Percentiles rank a stretch among this genome's conserved stretches.
phyloP scores from a whole-genome alignment of 2,329 filamentous ascomycete genomes.

The Ophiosphaerella narmari region DNA sequence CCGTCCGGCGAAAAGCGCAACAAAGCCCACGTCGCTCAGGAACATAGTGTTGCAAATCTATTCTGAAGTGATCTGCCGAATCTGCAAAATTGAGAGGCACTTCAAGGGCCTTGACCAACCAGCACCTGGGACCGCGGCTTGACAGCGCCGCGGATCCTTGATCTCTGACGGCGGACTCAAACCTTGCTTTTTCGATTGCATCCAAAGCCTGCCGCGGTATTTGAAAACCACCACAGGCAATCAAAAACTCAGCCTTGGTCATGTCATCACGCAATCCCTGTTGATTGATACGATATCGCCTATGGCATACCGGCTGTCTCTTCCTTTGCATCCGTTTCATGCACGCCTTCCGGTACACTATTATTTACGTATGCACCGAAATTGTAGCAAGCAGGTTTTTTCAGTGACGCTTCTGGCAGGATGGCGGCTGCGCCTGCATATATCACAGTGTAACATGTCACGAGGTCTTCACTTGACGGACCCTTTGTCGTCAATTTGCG shows the following conservation, averaged over 20 bases:
- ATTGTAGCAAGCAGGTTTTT: not conserved
- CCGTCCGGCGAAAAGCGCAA: constrained; percentile 33
- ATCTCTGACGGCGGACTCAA: constrained; percentile 12
- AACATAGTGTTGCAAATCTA: constrained; percentile 23
- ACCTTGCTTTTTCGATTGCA: constrained; percentile 17
- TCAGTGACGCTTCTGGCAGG: constrained; percentile 21
- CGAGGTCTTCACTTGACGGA: constrained; percentile 6
- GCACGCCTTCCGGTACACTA: not conserved
- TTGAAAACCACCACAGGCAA: constrained; percentile 1
- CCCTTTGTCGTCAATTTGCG: constrained; percentile 15
- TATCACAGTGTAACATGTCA: constrained; percentile 10
- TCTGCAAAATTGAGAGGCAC: constrained; percentile 34
- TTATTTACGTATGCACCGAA: constrained; percentile 5
- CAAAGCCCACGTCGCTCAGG: constrained; percentile 26
- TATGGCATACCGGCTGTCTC: constrained; percentile 17
- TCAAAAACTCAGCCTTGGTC: constrained; percentile 8
- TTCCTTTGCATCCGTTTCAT: constrained; percentile 32
- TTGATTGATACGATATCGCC: constrained; percentile 31
- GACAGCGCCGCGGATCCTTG: constrained; percentile 24
- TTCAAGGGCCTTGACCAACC: constrained; percentile 21
- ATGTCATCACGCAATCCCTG: constrained; percentile 22
- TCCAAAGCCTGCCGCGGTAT: constrained; percentile 9
- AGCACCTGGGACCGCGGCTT: constrained; percentile 23
- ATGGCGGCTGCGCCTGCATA: constrained; percentile 19
- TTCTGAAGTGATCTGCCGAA: constrained; percentile 30